Percentiles rank a stretch among this genome's conserved stretches.
phyloP scores from a whole-genome alignment of 169 alveolate genomes.

The Cryptosporidium andersoni region DNA sequence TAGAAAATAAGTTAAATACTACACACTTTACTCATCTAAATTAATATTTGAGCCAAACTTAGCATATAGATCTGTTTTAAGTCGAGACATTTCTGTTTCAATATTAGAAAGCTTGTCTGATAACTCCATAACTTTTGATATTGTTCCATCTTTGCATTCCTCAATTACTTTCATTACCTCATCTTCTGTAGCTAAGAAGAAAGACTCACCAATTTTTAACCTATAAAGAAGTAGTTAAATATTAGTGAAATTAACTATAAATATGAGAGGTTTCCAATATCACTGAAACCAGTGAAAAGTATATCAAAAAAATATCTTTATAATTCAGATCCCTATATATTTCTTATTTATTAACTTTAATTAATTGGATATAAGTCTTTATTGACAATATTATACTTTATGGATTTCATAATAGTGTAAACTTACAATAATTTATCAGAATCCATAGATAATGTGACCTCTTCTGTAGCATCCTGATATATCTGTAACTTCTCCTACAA shows the following conservation, averaged over 20 bases:
- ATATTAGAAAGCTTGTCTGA: constrained; percentile 16
- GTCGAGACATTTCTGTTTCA: constrained; percentile 24
- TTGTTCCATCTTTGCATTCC: constrained; percentile 7
- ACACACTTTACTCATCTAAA: constrained; percentile 17
- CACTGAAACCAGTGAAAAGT: no score
- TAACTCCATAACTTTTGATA: constrained; percentile 5
- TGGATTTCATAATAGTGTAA: background rate
- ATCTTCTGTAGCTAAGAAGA: constrained; percentile 36
- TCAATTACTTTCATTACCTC: constrained; percentile 54
- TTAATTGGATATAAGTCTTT: no score
- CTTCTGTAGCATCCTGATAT: constrained; percentile 54
- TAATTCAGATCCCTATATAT: no score
- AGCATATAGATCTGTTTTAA: constrained; percentile 40
- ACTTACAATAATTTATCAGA: constrained; percentile 66
- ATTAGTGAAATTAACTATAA: background rate
- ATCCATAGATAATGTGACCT: constrained; percentile 54
- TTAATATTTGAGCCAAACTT: constrained; percentile 65
- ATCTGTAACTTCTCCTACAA: constrained; percentile 49
- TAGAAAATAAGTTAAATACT: no score
- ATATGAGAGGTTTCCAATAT: background rate
- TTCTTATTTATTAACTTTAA: no score
- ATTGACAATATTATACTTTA: no score
- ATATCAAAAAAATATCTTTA: no score
- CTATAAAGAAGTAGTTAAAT: background rate
- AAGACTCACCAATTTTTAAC: constrained; percentile 46